Conservation (phyloP, 2,329 filamentous ascomycete genomes). For the Apiospora arundinis region DNA sequence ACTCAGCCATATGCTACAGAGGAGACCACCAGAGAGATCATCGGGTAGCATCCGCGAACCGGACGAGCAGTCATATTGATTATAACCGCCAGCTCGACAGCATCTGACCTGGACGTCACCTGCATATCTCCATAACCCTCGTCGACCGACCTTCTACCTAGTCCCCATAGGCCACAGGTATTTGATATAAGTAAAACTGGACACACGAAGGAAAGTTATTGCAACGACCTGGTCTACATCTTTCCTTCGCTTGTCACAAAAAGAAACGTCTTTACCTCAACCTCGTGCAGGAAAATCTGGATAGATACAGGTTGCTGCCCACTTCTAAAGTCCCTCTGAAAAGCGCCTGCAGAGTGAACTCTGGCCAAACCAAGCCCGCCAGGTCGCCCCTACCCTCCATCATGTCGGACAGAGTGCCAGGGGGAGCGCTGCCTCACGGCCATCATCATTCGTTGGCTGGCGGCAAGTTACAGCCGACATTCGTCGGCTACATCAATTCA, state of each 20-base stretch:
- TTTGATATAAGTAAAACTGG: conserved; percentile 2
- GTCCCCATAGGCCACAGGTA: background rate
- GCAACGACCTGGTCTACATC: conserved; percentile 16
- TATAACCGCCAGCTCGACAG: background rate
- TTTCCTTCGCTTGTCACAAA: conserved; percentile 21
- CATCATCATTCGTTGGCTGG: conserved; percentile 26
- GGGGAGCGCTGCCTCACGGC: conserved; percentile 15
- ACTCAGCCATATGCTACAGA: background rate
- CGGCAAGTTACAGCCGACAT: conserved; percentile 65
- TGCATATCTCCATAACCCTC: background rate
- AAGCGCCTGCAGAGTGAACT: conserved; percentile 3
- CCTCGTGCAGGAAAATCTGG: conserved; percentile 27
- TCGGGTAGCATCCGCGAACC: background rate
- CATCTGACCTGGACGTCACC: background rate
- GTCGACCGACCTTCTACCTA: background rate
- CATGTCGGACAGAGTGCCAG: conserved; percentile 36
- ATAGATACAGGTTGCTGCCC: conserved; percentile 28
- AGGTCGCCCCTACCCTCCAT: conserved; percentile 12
- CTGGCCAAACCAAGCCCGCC: conserved; percentile 6
- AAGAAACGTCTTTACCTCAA: background rate
- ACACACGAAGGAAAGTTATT: background rate
- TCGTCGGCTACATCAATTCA: conserved; percentile 69
- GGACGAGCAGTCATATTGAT: conserved; percentile 14
- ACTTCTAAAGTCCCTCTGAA: conserved; percentile 21
- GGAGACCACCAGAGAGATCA: background rate